Conservation (phyloP, 75 land plant genomes). For the Chamaecyparis obtusa region DNA sequence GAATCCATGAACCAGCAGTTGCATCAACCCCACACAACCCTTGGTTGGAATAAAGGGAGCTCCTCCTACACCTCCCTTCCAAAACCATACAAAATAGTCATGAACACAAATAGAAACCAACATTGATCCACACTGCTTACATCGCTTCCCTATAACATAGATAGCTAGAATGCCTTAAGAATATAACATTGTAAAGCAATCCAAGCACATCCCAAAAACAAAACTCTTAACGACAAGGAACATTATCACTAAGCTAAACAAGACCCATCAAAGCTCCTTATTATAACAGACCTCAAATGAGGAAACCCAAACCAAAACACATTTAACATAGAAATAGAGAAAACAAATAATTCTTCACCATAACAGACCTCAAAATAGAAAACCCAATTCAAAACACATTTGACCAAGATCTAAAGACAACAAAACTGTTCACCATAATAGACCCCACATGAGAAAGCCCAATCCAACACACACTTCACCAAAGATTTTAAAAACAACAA, state of each 20-base stretch:
- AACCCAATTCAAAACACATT: too few species aligned
- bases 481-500: too few species aligned
- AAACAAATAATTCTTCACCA: too few species aligned
- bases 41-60: constrained; percentile 8
- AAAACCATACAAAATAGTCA: neutral
- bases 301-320: neutral
- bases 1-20: constrained; percentile 16
- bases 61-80: neutral
- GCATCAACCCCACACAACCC: constrained; percentile 10
- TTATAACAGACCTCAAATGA: neutral
- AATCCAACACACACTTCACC: too few species aligned
- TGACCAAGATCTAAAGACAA: too few species aligned
- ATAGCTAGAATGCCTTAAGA: neutral
- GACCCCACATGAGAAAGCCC: too few species aligned
- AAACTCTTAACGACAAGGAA: neutral
- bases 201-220: neutral
- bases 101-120: neutral
- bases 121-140: too few species aligned
- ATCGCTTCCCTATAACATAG: too few species aligned
- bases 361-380: too few species aligned
- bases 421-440: too few species aligned
- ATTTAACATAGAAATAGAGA: neutral
- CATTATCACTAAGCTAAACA: too few species aligned
- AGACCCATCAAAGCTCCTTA: neutral
- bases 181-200: neutral